Evolutionary conservation across 805 yeast species (phyloP).

Genomic region (Nakazawaea peltata): DNA sequence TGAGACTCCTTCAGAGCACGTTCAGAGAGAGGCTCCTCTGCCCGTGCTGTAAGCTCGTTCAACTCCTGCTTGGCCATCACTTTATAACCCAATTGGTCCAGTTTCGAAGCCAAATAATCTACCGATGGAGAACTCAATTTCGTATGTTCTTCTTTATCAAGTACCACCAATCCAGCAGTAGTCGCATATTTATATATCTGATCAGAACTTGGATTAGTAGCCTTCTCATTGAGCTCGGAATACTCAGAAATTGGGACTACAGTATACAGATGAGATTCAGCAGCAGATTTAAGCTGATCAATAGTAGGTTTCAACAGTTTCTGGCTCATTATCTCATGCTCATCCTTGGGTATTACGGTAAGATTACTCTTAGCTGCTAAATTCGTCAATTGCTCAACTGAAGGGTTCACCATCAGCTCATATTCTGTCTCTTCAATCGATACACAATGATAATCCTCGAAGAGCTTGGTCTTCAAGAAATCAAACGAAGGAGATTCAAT

Average conservation of each 20-base stretch:
- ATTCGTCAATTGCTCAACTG: background rate
- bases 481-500: constrained; percentile 13
- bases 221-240: background rate
- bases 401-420: background rate
- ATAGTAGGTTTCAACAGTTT: constrained; percentile 14
- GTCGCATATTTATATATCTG: constrained; percentile 8
- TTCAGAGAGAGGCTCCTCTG: constrained; percentile 23
- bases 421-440: background rate
- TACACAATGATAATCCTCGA: background rate
- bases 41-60: constrained; percentile 13
- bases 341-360: constrained; percentile 1
- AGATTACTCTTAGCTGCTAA: background rate
- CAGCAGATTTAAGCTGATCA: background rate
- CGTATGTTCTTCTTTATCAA: constrained; percentile 12
- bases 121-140: constrained; percentile 19
- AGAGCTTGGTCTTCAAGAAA: constrained; percentile 6
- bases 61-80: constrained; percentile 15
- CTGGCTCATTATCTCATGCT: constrained; percentile 5
- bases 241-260: constrained; percentile 7
- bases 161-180: constrained; percentile 11
- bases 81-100: constrained; percentile 18
- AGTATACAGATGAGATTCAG: background rate
- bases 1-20: constrained; percentile 14
- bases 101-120: constrained; percentile 16
- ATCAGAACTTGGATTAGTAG: constrained; percentile 9